Conservation (phyloP, 2,329 filamentous ascomycete genomes). For the Conoideocrella luteorostrata region DNA sequence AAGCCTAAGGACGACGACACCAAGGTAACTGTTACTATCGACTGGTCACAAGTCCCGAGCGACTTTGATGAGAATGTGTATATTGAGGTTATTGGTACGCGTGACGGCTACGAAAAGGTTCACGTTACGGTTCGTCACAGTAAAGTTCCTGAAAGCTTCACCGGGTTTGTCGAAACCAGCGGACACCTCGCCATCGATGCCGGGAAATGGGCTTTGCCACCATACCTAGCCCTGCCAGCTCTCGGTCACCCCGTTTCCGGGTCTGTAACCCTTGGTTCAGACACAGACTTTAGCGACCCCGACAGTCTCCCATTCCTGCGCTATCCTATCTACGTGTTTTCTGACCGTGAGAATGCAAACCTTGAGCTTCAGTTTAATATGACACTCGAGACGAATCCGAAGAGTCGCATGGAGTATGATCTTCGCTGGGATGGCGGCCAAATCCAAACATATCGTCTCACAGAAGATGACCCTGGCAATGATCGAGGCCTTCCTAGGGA, state of each 20-base stretch:
- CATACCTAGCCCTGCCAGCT: conserved; percentile 22
- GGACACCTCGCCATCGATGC: conserved; percentile 29
- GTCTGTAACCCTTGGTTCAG: conserved; percentile 14
- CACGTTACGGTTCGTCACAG: conserved; percentile 18
- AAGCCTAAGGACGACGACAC: conserved; percentile 24
- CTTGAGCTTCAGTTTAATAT: conserved; percentile 30
- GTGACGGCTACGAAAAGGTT: conserved; percentile 30
- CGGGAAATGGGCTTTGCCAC: conserved; percentile 16
- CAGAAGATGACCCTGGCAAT: conserved; percentile 19
- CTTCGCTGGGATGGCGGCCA: conserved; percentile 38
- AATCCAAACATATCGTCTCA: conserved; percentile 21
- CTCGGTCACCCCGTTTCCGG: conserved; percentile 21
- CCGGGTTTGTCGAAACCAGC: conserved; percentile 27
- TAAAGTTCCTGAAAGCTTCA: conserved; percentile 24
- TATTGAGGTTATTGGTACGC: conserved; percentile 29
- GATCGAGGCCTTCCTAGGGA: conserved; percentile 36
- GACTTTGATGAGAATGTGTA: conserved; percentile 35
- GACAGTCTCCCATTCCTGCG: conserved; percentile 16
- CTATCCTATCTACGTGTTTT: conserved; percentile 26
- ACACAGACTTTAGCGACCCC: conserved; percentile 11
- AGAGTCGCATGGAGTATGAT: conserved; percentile 42
- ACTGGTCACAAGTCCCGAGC: conserved; percentile 31
- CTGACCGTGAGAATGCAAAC: conserved; percentile 15
- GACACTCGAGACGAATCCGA: conserved; percentile 44
- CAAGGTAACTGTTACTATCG: conserved; percentile 22